Evolutionary conservation across 306 rosid species (phyloP), one percentile per base, ranked within the genome.

Genomic region (Trichosanthes truncata): DNA sequence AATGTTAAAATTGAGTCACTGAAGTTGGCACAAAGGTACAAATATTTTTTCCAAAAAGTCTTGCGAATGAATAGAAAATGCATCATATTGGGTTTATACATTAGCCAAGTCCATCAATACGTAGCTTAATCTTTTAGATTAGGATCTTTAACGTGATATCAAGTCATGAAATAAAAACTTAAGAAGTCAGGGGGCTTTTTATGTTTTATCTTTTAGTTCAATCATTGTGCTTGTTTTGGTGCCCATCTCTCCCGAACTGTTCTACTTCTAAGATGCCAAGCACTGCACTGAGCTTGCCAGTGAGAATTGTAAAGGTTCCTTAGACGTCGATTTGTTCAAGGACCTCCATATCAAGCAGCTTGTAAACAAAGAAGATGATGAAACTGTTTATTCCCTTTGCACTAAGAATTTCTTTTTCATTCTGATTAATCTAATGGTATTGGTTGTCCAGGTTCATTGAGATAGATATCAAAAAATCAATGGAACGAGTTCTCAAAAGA

Each of bases 401-500:
- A 69, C 25, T 10, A 3, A 4, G 52, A 40, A 1, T 36, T 33
- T 10, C 33, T 68, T 68, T 20, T 62, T 66, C 35, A 9, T 68
- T 72, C 36, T 33, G 43, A 74, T 26, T 46, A 26, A 13, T 48
- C 14, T 48, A 9, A 49, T 49, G 43, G 12, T 25, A 43, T 29
- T 78, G 65, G 46, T 84, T 74, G 79, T 79, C 20, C 73, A 92
- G 96, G 97, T 95, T 91, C 84, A 78, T 95, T 48, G 93, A 93
- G 51, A 81, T 92, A 26, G 96, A 90, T 55, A 80, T 91, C 23
- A 91, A 91, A 80, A 90, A 84, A 67, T 85, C 98, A 46, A 91
- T 95, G 97, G 89, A 89, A 48, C 90, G 97, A 76, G 98, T 92
- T 61, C 74, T 90, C 56, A 91, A 82, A 77, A 91, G 97, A 88